Evolutionary conservation across 495 filamentous ascomycete genomes (phyloP).

Genomic region (Aspergillus incahuasiensis): DNA sequence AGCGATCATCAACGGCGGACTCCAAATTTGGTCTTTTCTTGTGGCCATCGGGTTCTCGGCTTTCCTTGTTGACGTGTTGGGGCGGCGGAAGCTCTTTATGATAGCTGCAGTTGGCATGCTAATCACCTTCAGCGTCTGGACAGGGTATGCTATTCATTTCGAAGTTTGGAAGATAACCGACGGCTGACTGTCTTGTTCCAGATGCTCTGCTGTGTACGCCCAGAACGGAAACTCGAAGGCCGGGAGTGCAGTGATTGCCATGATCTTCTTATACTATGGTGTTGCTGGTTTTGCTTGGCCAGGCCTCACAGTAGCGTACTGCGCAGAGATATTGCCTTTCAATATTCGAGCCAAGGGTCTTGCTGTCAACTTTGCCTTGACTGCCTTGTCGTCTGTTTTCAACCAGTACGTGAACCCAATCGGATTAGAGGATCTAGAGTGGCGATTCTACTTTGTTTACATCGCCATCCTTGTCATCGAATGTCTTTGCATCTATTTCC

Average conservation of each 20-base stretch:
- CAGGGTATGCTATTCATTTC: not conserved
- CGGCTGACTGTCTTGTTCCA: no score
- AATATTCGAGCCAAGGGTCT: conserved; percentile 66
- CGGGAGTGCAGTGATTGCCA: conserved; percentile 17
- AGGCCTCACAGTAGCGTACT: conserved; percentile 45
- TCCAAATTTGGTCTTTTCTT: conserved; percentile 1
- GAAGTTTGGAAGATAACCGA: not conserved
- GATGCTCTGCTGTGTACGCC: not conserved
- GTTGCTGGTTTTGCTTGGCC: conserved; percentile 23
- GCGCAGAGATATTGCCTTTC: conserved; percentile 64
- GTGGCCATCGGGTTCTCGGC: not conserved
- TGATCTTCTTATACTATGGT: conserved; percentile 41
- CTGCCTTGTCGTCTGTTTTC: conserved; percentile 54
- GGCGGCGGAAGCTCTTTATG: not conserved
- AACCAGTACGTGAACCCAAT: conserved; percentile 58
- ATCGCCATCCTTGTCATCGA: conserved; percentile 6
- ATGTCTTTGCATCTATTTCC: not conserved
- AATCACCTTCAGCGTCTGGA: conserved; percentile 1
- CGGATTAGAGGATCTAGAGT: conserved; percentile 42
- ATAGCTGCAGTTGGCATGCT: conserved; percentile 4
- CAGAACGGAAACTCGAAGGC: not conserved
- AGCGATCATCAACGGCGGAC: conserved; percentile 1
- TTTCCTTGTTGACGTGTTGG: not conserved
- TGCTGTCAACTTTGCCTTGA: conserved; percentile 56
- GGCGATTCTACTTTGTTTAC: conserved; percentile 48